These are phyloP conservation scores for Schoenoplectus tabernaemontani DNA, from an alignment of 202 grass and related monocot genomes.

Conservation along the genomic window DNA sequence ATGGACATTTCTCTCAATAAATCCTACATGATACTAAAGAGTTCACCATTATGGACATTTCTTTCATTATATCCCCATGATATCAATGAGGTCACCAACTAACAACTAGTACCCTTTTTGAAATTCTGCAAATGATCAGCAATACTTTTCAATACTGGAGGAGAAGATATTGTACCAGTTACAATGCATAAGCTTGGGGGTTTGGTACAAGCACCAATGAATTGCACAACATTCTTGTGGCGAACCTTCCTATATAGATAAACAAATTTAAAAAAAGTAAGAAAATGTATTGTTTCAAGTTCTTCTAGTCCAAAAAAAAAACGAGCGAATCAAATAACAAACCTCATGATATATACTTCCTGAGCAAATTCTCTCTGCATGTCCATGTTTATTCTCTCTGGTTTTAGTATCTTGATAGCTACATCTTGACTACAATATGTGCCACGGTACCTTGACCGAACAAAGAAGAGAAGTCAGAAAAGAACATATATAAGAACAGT, in stretches of 20 bases:
- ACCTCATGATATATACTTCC: conserved; percentile 99
- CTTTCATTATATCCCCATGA: not conserved
- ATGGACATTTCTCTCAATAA: not conserved
- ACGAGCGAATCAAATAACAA: conserved; percentile 3
- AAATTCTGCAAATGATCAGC: not conserved
- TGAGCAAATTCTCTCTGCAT: conserved; percentile 97
- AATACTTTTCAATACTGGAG: not conserved
- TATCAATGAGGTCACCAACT: not conserved
- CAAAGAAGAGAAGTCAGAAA: conserved; percentile 14
- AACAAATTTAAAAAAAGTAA: conserved; percentile 16
- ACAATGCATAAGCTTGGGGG: conserved; percentile 85
- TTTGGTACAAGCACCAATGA: conserved; percentile 92
- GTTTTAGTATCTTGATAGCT: conserved; percentile 93
- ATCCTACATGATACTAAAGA: not conserved
- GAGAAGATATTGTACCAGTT: conserved; percentile 49
- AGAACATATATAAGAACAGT: conserved; percentile 17
- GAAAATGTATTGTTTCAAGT: not conserved
- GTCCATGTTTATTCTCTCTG: conserved; percentile 70
- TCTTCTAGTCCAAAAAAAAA: not conserved
- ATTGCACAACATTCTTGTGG: conserved; percentile 96
- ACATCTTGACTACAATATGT: conserved; percentile 97
- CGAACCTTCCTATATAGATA: conserved; percentile 74
- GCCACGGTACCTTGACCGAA: conserved; percentile 52
- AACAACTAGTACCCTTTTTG: not conserved
- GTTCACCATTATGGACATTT: not conserved